Percentiles rank a stretch among this genome's conserved stretches.
Conservation (phyloP, 805 yeast species). For the Komagataella mondaviorum region DNA sequence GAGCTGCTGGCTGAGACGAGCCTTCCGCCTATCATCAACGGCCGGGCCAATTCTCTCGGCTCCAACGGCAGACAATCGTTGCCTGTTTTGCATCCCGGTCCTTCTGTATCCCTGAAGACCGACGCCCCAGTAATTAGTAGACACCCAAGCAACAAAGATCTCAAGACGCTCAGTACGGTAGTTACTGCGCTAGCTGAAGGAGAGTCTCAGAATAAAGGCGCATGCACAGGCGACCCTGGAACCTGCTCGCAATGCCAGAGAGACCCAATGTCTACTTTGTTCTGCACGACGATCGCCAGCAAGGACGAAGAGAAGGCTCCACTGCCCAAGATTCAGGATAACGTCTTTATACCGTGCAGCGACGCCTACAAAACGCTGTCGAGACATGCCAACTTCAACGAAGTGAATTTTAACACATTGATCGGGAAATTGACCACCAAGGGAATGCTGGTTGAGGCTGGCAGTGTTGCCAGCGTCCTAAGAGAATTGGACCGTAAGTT, state of each 20-base stretch:
- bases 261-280: constrained; percentile 80
- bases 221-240: constrained; percentile 83
- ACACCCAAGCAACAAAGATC: constrained; percentile 5
- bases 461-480: constrained; percentile 72
- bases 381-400: constrained; percentile 63
- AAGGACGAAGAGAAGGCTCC: constrained; percentile 15
- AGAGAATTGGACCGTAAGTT: constrained; percentile 68
- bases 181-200: constrained; percentile 3
- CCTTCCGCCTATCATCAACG: constrained; percentile 6
- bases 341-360: constrained; percentile 62
- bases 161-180: background rate
- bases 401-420: constrained; percentile 59
- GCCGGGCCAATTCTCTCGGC: background rate
- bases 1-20: constrained; percentile 4
- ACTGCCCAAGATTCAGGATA: constrained; percentile 5
- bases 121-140: constrained; percentile 3
- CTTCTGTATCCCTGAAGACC: constrained; percentile 32
- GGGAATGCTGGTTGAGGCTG: constrained; percentile 89
- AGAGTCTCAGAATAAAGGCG: constrained; percentile 16
- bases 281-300: constrained; percentile 76
- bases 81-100: constrained; percentile 55
- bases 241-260: constrained; percentile 70
- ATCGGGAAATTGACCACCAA: constrained; percentile 66
- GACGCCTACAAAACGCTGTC: constrained; percentile 84
- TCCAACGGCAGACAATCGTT: constrained; percentile 23